Base-by-base conservation (phyloP, 2,329 filamentous ascomycete genomes). In the Alternaria sp. region DNA sequence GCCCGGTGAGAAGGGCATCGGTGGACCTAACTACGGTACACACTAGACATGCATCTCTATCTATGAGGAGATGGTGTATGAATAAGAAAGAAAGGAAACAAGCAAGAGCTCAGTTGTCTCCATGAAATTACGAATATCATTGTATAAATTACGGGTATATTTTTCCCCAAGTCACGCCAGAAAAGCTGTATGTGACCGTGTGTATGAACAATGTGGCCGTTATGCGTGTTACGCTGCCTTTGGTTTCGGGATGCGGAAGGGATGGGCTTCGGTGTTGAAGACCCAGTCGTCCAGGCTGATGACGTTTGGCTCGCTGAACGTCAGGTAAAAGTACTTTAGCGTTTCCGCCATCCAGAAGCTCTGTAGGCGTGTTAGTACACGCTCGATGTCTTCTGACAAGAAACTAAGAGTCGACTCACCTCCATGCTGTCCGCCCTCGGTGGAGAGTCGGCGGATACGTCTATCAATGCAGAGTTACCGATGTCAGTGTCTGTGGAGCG, bases 281-380 rank as follows among this genome's bases (percentile, higher is more conserved):
- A 84, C 82, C 65, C 75, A 75, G 55, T 84, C 80, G 65, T 85
- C 83, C 63, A 84, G 67, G 66, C 79, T 82, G 47, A 84, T 75
- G 10, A 80, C 46, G 45, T 77, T 71, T 7, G 81, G 79, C 49
- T 83, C 79, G 58, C 80, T 82, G 68, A 84, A 84, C 8, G 82
- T 72, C 15, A 84, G 73, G 64, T 83, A 84, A 63, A 84, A 84
- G 64, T 84, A 85, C 68, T 85, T 85, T 51, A 85, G 70, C 55
- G 83, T 85, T 71, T 84, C 83, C 1, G 82, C 82, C 79, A 83
- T 77, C 82, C 83, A 85, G 70, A 84, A 84, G 60, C 79, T 82
- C 78, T 79, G 63, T 44, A 18, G 18, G 33, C 15, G 5, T 41
- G 45, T 76, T 61, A 75, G 62, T 51, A 51, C 18, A 4, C 20